A percentile compares a stretch with the other conserved stretches of the same genome.
Evolutionary conservation across 2,329 filamentous ascomycete species (phyloP).

Genomic region (Gaeumannomyces sp.): DNA sequence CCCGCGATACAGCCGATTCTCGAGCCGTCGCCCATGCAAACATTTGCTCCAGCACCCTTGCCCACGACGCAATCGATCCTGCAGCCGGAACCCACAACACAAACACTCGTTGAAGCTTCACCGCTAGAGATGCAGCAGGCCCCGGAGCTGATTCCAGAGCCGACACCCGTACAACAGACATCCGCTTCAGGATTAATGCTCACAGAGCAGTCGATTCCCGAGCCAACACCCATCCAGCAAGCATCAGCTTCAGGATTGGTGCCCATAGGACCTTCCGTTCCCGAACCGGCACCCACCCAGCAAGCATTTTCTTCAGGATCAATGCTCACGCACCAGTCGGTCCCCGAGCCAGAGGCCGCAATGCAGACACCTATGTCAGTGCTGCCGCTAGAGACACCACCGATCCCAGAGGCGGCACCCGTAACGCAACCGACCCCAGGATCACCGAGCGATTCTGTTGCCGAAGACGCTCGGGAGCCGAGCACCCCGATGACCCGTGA

Average conservation of each 20-base stretch:
- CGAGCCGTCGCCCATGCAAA: neutral
- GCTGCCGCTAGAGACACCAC: neutral
- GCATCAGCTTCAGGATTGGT: neutral
- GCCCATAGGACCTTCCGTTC: neutral
- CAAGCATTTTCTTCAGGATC: neutral
- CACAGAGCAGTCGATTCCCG: neutral
- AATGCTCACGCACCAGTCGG: neutral
- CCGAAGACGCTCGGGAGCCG: neutral
- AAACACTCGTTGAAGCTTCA: neutral
- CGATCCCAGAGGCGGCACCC: neutral
- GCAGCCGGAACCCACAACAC: neutral
- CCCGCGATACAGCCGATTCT: neutral
- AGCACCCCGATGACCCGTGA: slow-evolving; percentile 32
- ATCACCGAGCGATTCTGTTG: neutral
- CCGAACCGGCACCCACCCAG: neutral
- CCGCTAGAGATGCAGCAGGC: neutral
- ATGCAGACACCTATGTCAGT: too few species aligned
- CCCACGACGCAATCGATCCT: neutral
- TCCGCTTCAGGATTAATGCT: neutral
- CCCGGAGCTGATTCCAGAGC: neutral
- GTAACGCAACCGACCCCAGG: neutral
- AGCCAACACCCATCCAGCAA: neutral
- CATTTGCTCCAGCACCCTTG: neutral
- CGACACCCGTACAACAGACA: neutral
- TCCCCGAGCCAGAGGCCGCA: neutral